Conservation (phyloP, 495 filamentous ascomycete genomes). For the Penicillium herquei region DNA sequence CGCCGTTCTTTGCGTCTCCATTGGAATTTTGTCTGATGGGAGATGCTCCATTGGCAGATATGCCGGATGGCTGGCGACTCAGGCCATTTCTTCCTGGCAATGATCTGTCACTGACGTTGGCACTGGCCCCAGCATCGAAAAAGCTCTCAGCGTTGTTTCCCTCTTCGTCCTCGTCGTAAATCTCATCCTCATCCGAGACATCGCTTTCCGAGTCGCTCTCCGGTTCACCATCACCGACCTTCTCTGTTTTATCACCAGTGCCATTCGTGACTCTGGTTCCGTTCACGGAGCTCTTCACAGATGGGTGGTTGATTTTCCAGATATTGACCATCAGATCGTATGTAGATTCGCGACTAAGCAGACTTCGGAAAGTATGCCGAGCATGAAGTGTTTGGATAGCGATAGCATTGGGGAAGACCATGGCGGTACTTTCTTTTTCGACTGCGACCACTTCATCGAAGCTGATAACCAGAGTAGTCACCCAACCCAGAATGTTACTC, state of each 20-base stretch:
- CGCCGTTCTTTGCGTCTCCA: slow-evolving; percentile 49
- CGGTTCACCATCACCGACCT: slow-evolving; percentile 53
- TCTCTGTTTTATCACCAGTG: slow-evolving; percentile 86
- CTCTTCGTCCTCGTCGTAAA: slow-evolving; percentile 75
- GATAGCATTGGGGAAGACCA: slow-evolving; percentile 96
- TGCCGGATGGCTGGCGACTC: slow-evolving; percentile 65
- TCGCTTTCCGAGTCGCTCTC: slow-evolving; percentile 55
- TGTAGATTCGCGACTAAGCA: slow-evolving; percentile 90
- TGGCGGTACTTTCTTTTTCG: slow-evolving; percentile 93
- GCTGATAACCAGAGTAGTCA: slow-evolving; percentile 93
- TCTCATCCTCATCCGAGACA: slow-evolving; percentile 63
- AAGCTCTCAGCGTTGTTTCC: slow-evolving; percentile 57
- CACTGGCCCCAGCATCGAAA: slow-evolving; percentile 56
- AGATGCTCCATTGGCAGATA: slow-evolving; percentile 40
- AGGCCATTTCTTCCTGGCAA: slow-evolving; percentile 50
- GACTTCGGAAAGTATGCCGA: slow-evolving; percentile 91
- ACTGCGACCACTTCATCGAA: slow-evolving; percentile 97
- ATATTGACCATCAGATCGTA: slow-evolving; percentile 97
- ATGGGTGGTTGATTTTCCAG: slow-evolving; percentile 94
- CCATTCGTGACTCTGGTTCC: slow-evolving; percentile 78
- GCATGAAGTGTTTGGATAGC: slow-evolving; percentile 95
- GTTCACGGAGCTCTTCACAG: slow-evolving; percentile 82
- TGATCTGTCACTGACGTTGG: slow-evolving; percentile 58
- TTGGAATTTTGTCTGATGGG: slow-evolving; percentile 25
- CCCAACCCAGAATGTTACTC: slow-evolving; percentile 98